Percentiles rank a stretch among this genome's conserved stretches.
These are phyloP conservation scores for Papiliotrema flavescens DNA, from an alignment of 1,284 basidiomycete species.

Conservation along the genomic window DNA sequence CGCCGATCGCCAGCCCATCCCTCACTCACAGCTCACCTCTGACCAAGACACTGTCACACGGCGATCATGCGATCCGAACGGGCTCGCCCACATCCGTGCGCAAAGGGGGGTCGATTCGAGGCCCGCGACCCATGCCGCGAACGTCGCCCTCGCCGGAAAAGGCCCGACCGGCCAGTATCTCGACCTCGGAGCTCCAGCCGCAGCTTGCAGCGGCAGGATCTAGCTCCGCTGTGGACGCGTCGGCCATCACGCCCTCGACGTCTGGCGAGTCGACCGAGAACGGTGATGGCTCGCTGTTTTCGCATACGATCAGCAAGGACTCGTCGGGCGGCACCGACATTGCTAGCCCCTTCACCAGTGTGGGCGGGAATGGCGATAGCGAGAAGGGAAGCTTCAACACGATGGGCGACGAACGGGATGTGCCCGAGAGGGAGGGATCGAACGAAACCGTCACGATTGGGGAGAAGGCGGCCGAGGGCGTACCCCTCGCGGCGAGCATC, in stretches of 20 bases:
- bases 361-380: not conserved
- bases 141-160: constrained; percentile 1
- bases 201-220: too few relatives aligned
- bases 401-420: not conserved
- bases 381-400: not conserved
- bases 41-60: constrained; percentile 8
- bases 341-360: constrained; percentile 1
- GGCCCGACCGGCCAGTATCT: not conserved
- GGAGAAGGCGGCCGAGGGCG: too few relatives aligned
- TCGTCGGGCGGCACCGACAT: not conserved
- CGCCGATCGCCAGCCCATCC: not conserved
- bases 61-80: not conserved
- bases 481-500: too few relatives aligned
- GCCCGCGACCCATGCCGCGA: constrained; percentile 23
- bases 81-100: not conserved
- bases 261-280: not conserved
- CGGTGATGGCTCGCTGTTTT: not conserved
- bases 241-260: not conserved
- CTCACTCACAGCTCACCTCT: not conserved
- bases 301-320: not conserved
- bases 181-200: not conserved
- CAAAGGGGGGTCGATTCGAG: constrained; percentile 11
- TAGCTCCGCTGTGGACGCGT: too few relatives aligned
- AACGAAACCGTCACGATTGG: constrained; percentile 14
- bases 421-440: constrained; percentile 11